These are phyloP conservation scores for Barnettozyma populi DNA, from an alignment of 805 yeast genomes.

Conservation along the genomic window DNA sequence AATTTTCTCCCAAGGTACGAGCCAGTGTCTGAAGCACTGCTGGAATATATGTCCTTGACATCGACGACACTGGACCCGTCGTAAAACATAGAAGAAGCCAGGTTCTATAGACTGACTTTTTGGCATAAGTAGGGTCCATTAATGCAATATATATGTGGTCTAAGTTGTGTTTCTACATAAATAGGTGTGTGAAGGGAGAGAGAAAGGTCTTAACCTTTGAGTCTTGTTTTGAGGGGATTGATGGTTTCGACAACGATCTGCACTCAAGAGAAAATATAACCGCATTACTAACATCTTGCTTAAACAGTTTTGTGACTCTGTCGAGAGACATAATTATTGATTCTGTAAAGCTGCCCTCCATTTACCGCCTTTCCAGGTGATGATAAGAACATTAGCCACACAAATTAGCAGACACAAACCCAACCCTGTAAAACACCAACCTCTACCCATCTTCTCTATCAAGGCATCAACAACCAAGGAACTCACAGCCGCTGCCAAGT, in stretches of 20 bases:
- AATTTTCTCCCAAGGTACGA: slow-evolving; percentile 26
- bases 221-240: not conserved
- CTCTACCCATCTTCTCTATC: slow-evolving; percentile 36
- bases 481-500: slow-evolving; percentile 48
- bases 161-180: not conserved
- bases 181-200: not conserved
- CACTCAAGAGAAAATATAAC: not conserved
- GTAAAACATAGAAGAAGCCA: slow-evolving; percentile 37
- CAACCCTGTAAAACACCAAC: slow-evolving; percentile 53
- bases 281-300: too few relatives aligned
- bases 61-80: slow-evolving; percentile 39
- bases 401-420: slow-evolving; percentile 19
- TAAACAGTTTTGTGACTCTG: not conserved
- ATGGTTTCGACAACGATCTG: not conserved
- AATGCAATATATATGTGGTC: not conserved
- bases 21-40: slow-evolving; percentile 36
- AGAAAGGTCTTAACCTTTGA: not conserved
- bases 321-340: not conserved
- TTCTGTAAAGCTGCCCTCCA: slow-evolving; percentile 6
- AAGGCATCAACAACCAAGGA: slow-evolving; percentile 38
- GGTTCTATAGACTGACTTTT: slow-evolving; percentile 23
- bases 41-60: slow-evolving; percentile 37
- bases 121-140: slow-evolving; percentile 4
- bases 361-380: slow-evolving; percentile 4
- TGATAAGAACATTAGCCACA: slow-evolving; percentile 3